Conservation (phyloP, 2,329 filamentous ascomycete genomes). For the Fusarium euwallaceae region DNA sequence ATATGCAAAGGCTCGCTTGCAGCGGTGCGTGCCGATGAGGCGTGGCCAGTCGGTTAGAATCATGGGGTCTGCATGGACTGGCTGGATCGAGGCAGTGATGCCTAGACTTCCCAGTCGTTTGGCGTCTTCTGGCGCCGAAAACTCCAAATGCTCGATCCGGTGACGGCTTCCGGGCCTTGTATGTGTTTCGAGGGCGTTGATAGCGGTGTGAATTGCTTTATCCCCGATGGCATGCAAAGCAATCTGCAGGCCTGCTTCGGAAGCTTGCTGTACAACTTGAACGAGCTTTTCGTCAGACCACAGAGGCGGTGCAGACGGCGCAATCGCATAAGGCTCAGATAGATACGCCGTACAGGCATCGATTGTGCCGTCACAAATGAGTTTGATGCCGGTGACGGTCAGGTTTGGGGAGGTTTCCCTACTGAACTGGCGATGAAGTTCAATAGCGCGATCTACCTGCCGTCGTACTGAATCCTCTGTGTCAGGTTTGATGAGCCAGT, state of each 20-base stretch:
- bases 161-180: slow-evolving; percentile 62
- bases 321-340: slow-evolving; percentile 65
- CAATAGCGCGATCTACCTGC: slow-evolving; percentile 64
- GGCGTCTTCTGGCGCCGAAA: slow-evolving; percentile 57
- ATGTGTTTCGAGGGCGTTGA: slow-evolving; percentile 63
- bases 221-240: slow-evolving; percentile 75
- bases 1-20: slow-evolving; percentile 71
- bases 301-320: slow-evolving; percentile 59
- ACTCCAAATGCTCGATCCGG: slow-evolving; percentile 67
- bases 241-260: slow-evolving; percentile 66
- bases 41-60: slow-evolving; percentile 70
- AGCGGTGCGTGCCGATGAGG: slow-evolving; percentile 64
- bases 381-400: slow-evolving; percentile 68
- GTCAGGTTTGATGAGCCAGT: slow-evolving; percentile 68
- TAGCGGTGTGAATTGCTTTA: slow-evolving; percentile 65
- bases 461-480: slow-evolving; percentile 45
- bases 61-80: slow-evolving; percentile 68
- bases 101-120: slow-evolving; percentile 66
- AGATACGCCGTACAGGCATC: slow-evolving; percentile 73
- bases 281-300: slow-evolving; percentile 66
- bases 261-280: slow-evolving; percentile 66
- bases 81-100: slow-evolving; percentile 69
- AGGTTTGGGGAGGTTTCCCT: slow-evolving; percentile 55
- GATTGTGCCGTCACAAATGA: slow-evolving; percentile 72
- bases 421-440: slow-evolving; percentile 54